A percentile compares a stretch with the other conserved stretches of the same genome.
These are phyloP conservation scores for Neoconidiobolus thromboides DNA, from an alignment of 371 early-diverging fungal genomes.

Conservation along the genomic window DNA sequence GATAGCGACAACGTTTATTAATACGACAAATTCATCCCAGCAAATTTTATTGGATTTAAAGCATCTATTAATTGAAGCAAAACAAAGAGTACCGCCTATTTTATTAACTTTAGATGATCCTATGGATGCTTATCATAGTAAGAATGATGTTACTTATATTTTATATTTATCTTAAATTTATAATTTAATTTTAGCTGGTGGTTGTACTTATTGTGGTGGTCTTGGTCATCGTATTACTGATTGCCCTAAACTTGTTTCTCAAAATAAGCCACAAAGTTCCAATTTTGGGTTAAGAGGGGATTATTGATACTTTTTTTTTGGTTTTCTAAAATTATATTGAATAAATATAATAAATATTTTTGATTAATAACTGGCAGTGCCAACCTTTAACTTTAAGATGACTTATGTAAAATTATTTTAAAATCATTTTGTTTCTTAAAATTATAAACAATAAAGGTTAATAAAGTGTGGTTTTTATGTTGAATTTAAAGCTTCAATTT, in stretches of 20 bases:
- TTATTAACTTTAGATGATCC: slow-evolving; percentile 75
- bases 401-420: too few relatives aligned
- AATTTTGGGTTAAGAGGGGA: slow-evolving; percentile 8
- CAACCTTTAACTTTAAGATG: too few relatives aligned
- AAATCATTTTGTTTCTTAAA: too few relatives aligned
- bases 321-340: too few relatives aligned
- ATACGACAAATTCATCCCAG: slow-evolving; percentile 48
- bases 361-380: too few relatives aligned
- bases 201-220: slow-evolving; percentile 89
- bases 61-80: slow-evolving; percentile 79
- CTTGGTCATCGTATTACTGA: slow-evolving; percentile 83
- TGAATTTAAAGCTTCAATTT: too few relatives aligned
- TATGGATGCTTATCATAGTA: slow-evolving; percentile 36
- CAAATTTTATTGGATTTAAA: slow-evolving; percentile 84
- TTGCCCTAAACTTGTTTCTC: slow-evolving; percentile 70
- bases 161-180: slow-evolving; percentile 3
- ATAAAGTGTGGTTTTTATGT: too few relatives aligned
- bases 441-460: too few relatives aligned
- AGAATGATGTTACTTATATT: not conserved
- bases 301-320: too few relatives aligned
- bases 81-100: slow-evolving; percentile 80
- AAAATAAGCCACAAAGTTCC: slow-evolving; percentile 27
- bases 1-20: slow-evolving; percentile 90
- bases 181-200: slow-evolving; percentile 20
- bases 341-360: too few relatives aligned